Evolutionary conservation across 108 stramenopile species (phyloP).

Genomic region (Skeletonema menzelii): DNA sequence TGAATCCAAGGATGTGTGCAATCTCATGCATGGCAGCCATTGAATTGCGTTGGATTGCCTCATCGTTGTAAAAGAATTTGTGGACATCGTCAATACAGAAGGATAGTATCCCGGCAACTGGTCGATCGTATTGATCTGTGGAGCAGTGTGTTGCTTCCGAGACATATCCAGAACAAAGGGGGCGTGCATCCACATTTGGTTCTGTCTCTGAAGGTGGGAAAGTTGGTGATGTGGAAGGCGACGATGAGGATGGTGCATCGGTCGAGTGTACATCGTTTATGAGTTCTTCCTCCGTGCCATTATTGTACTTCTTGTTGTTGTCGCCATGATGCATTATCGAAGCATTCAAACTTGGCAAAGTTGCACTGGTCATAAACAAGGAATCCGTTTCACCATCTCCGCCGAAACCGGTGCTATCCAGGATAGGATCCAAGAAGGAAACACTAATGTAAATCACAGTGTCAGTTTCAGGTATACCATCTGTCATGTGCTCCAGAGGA

Average conservation of each 20-base stretch:
- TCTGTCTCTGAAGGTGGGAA: conserved; percentile 34
- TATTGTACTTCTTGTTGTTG: too few relatives aligned
- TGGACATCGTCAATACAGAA: conserved; percentile 64
- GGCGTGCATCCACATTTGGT: conserved; percentile 27
- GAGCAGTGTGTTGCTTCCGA: conserved; percentile 81
- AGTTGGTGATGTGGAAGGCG: conserved; percentile 24
- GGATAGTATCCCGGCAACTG: conserved; percentile 73
- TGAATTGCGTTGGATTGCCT: conserved; percentile 50
- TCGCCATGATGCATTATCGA: too few relatives aligned
- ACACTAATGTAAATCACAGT: conserved; percentile 77
- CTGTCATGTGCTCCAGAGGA: conserved; percentile 53
- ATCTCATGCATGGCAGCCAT: conserved; percentile 81
- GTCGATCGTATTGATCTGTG: conserved; percentile 84
- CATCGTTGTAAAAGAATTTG: conserved; percentile 52
- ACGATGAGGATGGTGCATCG: conserved; percentile 10
- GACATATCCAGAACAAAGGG: conserved; percentile 60
- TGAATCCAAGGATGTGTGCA: conserved; percentile 82
- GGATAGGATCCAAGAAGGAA: conserved; percentile 36
- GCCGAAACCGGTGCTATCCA: not conserved
- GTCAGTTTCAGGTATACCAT: conserved; percentile 71
- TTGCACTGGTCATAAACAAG: too few relatives aligned
- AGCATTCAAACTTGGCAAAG: too few relatives aligned
- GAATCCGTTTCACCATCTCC: not conserved
- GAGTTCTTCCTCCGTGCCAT: too few relatives aligned
- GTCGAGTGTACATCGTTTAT: not conserved